Conservation (phyloP, 352 stramenopile species). For the Pythium phragmiticola region DNA sequence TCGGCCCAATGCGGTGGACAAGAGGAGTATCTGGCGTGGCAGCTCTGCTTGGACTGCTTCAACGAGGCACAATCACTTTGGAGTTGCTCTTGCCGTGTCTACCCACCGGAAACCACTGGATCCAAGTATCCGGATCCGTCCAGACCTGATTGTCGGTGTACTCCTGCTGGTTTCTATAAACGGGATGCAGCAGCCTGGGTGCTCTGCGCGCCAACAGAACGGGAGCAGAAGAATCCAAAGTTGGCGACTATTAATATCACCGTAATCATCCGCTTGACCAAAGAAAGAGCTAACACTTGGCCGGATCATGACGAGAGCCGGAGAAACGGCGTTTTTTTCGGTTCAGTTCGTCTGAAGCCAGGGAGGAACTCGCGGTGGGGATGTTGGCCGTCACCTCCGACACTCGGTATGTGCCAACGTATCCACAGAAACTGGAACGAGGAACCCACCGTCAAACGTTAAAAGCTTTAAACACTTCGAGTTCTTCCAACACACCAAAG, state of each 20-base stretch:
- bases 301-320: neutral
- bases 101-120: slow-evolving; percentile 10
- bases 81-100: slow-evolving; percentile 2
- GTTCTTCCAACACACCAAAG: neutral
- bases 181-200: neutral
- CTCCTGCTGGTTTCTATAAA: neutral
- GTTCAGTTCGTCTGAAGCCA: neutral
- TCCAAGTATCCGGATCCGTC: slow-evolving; percentile 1
- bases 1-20: neutral
- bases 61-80: neutral
- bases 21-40: neutral
- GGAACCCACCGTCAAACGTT: neutral
- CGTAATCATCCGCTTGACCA: neutral
- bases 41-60: neutral
- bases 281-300: neutral
- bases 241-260: neutral
- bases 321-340: neutral
- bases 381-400: neutral
- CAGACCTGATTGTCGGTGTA: neutral
- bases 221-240: neutral
- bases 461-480: neutral
- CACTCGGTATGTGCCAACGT: neutral
- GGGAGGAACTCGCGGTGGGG: too few species aligned
- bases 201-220: neutral
- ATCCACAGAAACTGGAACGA: slow-evolving; percentile 3